Percentiles rank a stretch among this genome's conserved stretches.
phyloP scores from a whole-genome alignment of 305 asterid genomes.

The Fraxinus baroniana region DNA sequence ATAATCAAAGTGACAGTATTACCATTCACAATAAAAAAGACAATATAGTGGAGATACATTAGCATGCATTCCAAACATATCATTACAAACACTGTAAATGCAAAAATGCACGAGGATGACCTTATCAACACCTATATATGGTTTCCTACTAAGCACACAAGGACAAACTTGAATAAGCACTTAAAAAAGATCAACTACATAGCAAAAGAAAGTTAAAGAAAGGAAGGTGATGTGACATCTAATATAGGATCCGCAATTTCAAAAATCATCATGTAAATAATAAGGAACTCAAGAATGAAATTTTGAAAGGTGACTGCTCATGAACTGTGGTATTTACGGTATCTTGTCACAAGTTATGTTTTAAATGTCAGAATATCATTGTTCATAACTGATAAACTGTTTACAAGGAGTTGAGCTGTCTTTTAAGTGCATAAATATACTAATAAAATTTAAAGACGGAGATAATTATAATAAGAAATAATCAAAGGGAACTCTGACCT shows the following conservation, averaged over 20 bases:
- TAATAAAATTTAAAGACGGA: background rate
- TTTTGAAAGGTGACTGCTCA: background rate
- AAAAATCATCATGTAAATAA: background rate
- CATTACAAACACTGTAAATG: background rate
- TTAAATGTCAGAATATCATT: background rate
- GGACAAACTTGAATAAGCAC: background rate
- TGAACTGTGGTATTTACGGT: background rate
- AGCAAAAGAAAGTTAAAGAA: background rate
- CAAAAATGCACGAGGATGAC: background rate
- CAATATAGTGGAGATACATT: background rate
- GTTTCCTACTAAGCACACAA: background rate
- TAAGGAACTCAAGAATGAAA: background rate
- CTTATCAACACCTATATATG: background rate
- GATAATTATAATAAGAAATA: slow-evolving; percentile 2
- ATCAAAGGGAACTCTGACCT: slow-evolving; percentile 46
- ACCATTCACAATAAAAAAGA: background rate
- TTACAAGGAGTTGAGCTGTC: background rate
- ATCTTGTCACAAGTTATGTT: background rate
- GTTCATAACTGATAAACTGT: background rate
- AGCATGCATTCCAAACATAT: background rate
- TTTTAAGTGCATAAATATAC: background rate
- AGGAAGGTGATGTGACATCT: background rate
- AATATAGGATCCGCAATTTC: background rate
- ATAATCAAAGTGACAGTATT: background rate
- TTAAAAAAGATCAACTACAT: background rate